phyloP scores from a whole-genome alignment of 139 green algal genomes.

The Mesostigma viride region DNA sequence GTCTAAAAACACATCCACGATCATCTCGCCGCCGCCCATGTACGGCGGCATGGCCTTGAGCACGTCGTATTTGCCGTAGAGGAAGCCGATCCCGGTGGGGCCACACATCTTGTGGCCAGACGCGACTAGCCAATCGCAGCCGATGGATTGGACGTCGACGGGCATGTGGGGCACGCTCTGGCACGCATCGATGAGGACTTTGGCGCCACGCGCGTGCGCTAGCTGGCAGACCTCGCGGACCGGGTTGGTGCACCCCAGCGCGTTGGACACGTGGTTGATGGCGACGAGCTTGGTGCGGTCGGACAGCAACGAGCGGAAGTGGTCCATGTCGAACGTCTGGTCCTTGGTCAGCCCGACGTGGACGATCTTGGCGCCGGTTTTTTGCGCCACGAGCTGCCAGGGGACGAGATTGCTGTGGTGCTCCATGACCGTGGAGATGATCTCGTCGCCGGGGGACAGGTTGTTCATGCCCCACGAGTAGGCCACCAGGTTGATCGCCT shows the following conservation, averaged over 20 bases:
- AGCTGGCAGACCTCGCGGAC: conserved; percentile 44
- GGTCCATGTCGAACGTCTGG: conserved; percentile 42
- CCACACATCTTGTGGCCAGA: conserved; percentile 94
- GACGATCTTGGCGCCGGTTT: conserved; percentile 65
- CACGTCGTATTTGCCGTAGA: conserved; percentile 80
- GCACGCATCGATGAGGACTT: conserved; percentile 89
- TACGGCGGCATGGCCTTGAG: conserved; percentile 86
- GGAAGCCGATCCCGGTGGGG: conserved; percentile 92
- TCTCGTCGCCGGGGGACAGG: conserved; percentile 81
- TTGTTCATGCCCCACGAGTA: conserved; percentile 78
- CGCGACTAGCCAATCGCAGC: conserved; percentile 87
- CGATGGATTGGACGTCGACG: conserved; percentile 76
- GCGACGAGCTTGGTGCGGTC: conserved; percentile 65
- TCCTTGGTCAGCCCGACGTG: conserved; percentile 31
- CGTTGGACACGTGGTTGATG: conserved; percentile 88
- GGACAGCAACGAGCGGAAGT: conserved; percentile 42
- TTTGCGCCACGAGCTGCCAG: conserved; percentile 84
- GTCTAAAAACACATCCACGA: conserved; percentile 82
- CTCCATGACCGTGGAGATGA: conserved; percentile 84
- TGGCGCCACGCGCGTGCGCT: conserved; percentile 52
- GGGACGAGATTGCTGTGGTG: conserved; percentile 97
- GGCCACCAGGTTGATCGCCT: conserved; percentile 95
- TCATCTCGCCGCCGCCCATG: conserved; percentile 98
- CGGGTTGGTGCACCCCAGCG: conserved; percentile 47
- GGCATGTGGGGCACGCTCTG: conserved; percentile 92